A percentile compares a stretch with the other conserved stretches of the same genome.
These are phyloP conservation scores for Fusarium anthophilum DNA, from an alignment of 2,329 filamentous ascomycete species.

Conservation along the genomic window DNA sequence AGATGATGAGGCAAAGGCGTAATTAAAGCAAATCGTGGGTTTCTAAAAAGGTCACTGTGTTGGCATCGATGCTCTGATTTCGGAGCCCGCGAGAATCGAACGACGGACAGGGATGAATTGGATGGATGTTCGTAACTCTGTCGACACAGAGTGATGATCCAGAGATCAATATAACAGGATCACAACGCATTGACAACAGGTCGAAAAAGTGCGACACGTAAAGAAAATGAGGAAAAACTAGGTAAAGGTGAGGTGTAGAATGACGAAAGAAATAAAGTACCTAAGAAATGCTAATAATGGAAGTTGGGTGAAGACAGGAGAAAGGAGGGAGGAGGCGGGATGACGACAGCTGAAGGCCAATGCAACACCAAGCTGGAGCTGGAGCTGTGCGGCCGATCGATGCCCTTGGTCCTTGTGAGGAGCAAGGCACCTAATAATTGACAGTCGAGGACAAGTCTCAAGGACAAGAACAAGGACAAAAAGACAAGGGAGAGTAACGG, in stretches of 20 bases:
- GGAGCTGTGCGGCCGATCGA: neutral
- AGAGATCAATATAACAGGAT: constrained; percentile 2
- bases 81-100: constrained; percentile 31
- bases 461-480: neutral
- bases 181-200: constrained; percentile 1
- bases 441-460: neutral
- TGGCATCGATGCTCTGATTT: constrained; percentile 17
- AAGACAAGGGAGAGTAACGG: constrained; percentile 9
- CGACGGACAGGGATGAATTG: constrained; percentile 32
- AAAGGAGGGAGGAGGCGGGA: constrained; percentile 14
- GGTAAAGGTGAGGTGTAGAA: neutral
- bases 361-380: constrained; percentile 14
- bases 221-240: neutral
- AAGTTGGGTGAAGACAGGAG: neutral
- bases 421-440: neutral
- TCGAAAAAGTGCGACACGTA: neutral
- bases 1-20: neutral
- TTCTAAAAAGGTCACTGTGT: constrained; percentile 8
- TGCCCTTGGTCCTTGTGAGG: neutral
- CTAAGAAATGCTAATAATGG: constrained; percentile 2
- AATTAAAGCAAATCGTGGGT: neutral
- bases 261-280: neutral
- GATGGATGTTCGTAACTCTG: constrained; percentile 17
- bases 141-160: constrained; percentile 5
- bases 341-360: constrained; percentile 19